Base-by-base conservation (phyloP, 352 stramenopile genomes). In the Globisporangium abappressorium region DNA sequence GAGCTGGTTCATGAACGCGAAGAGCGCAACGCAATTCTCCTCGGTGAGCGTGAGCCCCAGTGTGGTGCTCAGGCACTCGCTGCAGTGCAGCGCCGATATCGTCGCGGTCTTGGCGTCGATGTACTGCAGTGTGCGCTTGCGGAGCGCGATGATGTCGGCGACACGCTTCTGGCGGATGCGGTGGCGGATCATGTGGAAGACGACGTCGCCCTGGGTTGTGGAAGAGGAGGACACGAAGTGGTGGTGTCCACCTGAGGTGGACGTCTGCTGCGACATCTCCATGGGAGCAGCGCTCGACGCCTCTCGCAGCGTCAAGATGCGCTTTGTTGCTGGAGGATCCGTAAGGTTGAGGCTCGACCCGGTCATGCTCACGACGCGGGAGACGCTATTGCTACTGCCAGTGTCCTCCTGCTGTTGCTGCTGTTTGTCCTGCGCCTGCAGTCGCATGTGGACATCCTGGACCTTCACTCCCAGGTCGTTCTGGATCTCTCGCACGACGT, bases 231-330 rank as follows among this genome's bases (percentile, higher is more conserved):
- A 38, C 26, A 6, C 2, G 7, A 3, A 49, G 41, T 61, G 56
- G 12, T 30, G 22, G 7, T 20, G 9, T 47, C 51, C 47, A 15
- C 34, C n/a, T 5, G n/a, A 49, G 38, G 55, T 53, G 55, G 55
- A 33, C 65, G 5, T 36, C n/a, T 30, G 49, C 3, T 30, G 49
- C 0, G 53, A 60, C 64, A 66, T 75, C 14, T 66, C 63, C 69
- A 84, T 66, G 8, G 64, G 54, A 0, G 65, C 61, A 5, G 69
- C 71, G 36, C 73, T 84, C 26, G 81, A 85, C 41, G 80, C 76
- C 22, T 91, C 82, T 59, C 84, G 87, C 41, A 91, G 64, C 1
- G 79, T 84, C n/a, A 89, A 34, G 53, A 89, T 89, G 56, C 56
- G 56, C 57, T 80, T 84, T 33, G 47, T 38, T 9, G 60, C 14